A percentile compares a stretch with the other conserved stretches of the same genome.
These are phyloP conservation scores for Geranomyces michiganensis DNA, from an alignment of 192 early-diverging fungal species.

Conservation along the genomic window DNA sequence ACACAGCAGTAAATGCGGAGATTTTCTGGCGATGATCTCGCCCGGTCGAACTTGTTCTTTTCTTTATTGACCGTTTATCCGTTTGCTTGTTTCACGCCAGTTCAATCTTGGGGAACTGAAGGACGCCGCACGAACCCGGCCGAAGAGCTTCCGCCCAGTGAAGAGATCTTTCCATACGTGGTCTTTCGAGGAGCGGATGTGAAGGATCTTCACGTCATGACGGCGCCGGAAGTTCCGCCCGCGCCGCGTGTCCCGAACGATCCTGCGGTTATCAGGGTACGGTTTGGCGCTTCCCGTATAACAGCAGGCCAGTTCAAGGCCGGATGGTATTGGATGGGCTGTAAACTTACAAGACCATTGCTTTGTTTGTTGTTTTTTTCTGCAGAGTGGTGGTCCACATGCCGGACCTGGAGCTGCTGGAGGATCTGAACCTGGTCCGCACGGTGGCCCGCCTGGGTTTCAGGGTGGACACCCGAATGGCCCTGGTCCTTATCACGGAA, in stretches of 20 bases:
- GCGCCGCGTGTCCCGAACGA: conserved; percentile 72
- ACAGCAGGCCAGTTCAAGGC: no score
- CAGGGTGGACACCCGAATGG: not conserved
- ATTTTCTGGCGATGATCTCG: no score
- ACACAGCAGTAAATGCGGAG: no score
- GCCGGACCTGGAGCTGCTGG: not conserved
- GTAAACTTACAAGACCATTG: not conserved
- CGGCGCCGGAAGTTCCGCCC: conserved; percentile 39
- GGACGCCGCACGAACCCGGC: conserved; percentile 74
- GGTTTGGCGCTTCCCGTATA: not conserved
- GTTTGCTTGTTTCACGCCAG: conserved; percentile 48
- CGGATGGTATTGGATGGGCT: not conserved
- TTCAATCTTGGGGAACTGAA: conserved; percentile 94
- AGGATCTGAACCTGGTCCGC: conserved; percentile 15
- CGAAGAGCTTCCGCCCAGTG: conserved; percentile 86
- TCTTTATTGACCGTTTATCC: not conserved
- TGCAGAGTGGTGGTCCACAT: not conserved
- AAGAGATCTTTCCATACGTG: conserved; percentile 88
- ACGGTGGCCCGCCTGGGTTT: not conserved
- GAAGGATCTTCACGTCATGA: conserved; percentile 76
- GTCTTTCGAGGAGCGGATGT: conserved; percentile 94
- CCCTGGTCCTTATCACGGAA: not conserved
- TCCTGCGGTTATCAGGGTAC: conserved; percentile 73
- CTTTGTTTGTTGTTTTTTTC: not conserved
- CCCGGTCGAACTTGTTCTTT: no score